These are phyloP conservation scores for Aspergillus sparsus DNA, from an alignment of 495 filamentous ascomycete species.

Conservation along the genomic window DNA sequence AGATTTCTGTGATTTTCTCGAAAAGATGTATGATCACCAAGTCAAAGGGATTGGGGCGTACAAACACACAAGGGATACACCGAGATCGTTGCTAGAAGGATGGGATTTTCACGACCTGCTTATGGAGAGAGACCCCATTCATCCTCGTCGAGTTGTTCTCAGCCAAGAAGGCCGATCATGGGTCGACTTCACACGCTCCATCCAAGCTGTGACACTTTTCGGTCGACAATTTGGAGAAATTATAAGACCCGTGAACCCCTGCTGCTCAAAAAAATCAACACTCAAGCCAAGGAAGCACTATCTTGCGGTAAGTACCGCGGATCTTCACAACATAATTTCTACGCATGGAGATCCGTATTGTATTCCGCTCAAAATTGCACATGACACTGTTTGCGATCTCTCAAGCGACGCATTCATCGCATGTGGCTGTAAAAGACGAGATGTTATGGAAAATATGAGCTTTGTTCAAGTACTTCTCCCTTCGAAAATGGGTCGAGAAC, in stretches of 20 bases:
- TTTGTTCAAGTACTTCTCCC: conserved; percentile 10
- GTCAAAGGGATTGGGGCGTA: neutral
- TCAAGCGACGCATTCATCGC: conserved; percentile 15
- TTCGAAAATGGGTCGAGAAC: neutral
- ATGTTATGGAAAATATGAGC: conserved; percentile 14
- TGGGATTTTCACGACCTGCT: conserved; percentile 39
- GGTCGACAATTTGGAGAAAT: conserved; percentile 40
- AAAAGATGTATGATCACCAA: conserved; percentile 36
- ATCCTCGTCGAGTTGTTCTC: conserved; percentile 28
- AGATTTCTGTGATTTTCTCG: conserved; percentile 27
- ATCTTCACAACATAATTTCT: conserved; percentile 29
- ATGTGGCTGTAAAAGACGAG: conserved; percentile 1
- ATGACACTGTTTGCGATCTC: conserved; percentile 23
- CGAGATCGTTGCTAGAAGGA: conserved; percentile 32
- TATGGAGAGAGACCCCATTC: conserved; percentile 24
- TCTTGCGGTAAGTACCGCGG: conserved; percentile 26
- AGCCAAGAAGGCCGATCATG: conserved; percentile 30
- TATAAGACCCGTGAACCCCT: conserved; percentile 22
- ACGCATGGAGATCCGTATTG: conserved; percentile 15
- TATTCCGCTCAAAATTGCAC: conserved; percentile 21
- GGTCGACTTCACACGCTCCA: conserved; percentile 36
- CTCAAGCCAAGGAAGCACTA: conserved; percentile 29
- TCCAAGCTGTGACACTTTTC: conserved; percentile 37
- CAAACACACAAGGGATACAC: neutral
- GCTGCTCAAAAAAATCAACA: conserved; percentile 20